phyloP scores from a whole-genome alignment of 2,329 filamentous ascomycete species.

The Corinectria fuckeliana region DNA sequence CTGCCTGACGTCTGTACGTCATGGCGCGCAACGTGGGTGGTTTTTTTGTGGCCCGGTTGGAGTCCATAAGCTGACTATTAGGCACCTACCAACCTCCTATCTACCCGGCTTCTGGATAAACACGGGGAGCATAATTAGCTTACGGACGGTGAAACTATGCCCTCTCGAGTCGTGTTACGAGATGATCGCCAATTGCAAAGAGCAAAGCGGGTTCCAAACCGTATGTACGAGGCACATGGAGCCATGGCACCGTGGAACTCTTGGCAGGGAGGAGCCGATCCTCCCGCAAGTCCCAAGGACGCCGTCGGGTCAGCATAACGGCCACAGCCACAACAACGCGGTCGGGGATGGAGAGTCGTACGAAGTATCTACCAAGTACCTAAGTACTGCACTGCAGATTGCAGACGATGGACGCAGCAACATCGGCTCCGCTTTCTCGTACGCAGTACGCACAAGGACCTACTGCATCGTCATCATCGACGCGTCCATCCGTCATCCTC shows the following conservation, averaged over 20 bases:
- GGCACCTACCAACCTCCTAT: no score
- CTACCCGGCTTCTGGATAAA: no score
- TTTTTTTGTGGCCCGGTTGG: neutral
- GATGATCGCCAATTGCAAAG: neutral
- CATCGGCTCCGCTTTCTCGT: neutral
- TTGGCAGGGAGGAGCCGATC: neutral
- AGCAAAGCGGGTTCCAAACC: neutral
- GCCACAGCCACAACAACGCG: constrained; percentile 31
- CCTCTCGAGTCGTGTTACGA: neutral
- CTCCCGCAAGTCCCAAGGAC: neutral
- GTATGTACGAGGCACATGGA: neutral
- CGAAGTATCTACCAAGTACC: no score
- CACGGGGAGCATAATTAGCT: neutral
- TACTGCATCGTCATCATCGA: constrained; percentile 18
- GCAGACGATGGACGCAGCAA: neutral
- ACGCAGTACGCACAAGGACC: neutral
- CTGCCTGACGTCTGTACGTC: constrained; percentile 11
- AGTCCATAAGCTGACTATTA: neutral
- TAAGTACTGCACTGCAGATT: neutral
- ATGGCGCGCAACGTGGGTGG: constrained; percentile 13
- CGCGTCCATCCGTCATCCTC: constrained; percentile 14
- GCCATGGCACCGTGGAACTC: neutral
- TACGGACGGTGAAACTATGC: neutral
- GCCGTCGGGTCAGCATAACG: no score
- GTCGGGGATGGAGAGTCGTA: neutral